Conservation (phyloP, 129 eudicot genomes). For the Logfia minima region DNA sequence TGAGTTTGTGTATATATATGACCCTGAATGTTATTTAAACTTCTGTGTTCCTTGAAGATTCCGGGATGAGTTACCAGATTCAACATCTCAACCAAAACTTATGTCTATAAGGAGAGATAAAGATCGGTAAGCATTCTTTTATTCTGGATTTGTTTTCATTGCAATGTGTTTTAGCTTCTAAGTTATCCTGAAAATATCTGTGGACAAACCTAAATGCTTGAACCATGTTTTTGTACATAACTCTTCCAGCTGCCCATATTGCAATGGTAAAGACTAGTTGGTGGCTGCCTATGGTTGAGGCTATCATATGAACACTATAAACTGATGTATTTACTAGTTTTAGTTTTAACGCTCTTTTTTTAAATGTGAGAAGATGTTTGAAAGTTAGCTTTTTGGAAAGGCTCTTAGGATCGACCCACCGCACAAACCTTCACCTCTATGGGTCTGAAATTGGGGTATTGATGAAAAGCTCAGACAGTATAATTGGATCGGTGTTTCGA, state of each 20-base stretch:
- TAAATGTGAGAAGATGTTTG: background rate
- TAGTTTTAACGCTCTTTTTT: background rate
- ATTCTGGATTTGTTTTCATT: slow-evolving; percentile 2
- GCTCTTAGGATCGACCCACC: background rate
- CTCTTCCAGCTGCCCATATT: slow-evolving; percentile 5
- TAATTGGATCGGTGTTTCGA: background rate
- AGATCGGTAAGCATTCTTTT: slow-evolving; percentile 37
- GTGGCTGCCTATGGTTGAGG: background rate
- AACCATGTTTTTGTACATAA: slow-evolving; percentile 11
- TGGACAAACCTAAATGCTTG: background rate
- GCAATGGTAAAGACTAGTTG: background rate
- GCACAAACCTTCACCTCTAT: background rate
- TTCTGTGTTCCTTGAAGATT: slow-evolving; percentile 56
- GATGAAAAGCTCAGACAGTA: background rate
- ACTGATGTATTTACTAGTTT: background rate
- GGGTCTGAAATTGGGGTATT: background rate
- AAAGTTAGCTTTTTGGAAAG: background rate
- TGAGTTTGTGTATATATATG: background rate
- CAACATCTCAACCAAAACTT: slow-evolving; percentile 64
- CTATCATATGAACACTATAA: background rate
- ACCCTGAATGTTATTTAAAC: slow-evolving; percentile 28
- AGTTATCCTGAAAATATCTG: background rate
- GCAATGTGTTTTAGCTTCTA: slow-evolving; percentile 5
- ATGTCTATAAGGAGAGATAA: slow-evolving; percentile 38
- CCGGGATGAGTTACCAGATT: slow-evolving; percentile 93